These are phyloP conservation scores for Spiraea crenata DNA, from an alignment of 331 rosid species.

Conservation along the genomic window DNA sequence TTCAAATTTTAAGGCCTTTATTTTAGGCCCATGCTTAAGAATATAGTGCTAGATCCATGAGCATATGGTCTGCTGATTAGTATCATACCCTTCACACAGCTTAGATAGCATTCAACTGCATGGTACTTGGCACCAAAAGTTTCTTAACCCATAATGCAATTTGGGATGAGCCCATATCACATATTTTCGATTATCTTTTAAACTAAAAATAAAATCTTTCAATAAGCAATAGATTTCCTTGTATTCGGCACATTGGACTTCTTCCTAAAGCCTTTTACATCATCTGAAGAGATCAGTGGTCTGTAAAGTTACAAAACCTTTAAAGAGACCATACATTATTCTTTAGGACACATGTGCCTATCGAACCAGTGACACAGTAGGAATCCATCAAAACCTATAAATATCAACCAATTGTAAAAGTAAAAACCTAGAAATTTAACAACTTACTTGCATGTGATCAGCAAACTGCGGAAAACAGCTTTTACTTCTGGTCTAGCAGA, in stretches of 20 bases:
- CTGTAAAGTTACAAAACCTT: not conserved
- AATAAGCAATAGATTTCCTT: too few relatives aligned
- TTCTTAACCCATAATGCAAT: slow-evolving; percentile 2
- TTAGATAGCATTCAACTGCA: not conserved
- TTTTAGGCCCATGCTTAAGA: not conserved
- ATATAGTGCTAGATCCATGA: not conserved
- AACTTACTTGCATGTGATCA: slow-evolving; percentile 69
- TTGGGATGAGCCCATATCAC: not conserved
- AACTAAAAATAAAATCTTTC: not conserved
- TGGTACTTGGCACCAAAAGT: not conserved
- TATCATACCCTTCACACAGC: not conserved
- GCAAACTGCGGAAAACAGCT: slow-evolving; percentile 41
- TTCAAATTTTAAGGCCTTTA: not conserved
- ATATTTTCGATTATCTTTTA: not conserved
- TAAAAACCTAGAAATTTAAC: slow-evolving; percentile 23
- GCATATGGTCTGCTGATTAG: not conserved
- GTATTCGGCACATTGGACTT: not conserved
- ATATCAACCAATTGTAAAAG: not conserved
- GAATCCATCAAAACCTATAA: slow-evolving; percentile 5
- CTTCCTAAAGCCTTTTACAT: not conserved
- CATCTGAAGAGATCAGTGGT: not conserved
- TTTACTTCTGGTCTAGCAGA: slow-evolving; percentile 35
- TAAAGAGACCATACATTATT: not conserved
- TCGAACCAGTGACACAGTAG: not conserved
- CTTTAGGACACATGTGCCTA: not conserved